Percentiles rank a stretch among this genome's conserved stretches.
These are phyloP conservation scores for Lachancea sp. DNA, from an alignment of 805 yeast species.

Conservation along the genomic window DNA sequence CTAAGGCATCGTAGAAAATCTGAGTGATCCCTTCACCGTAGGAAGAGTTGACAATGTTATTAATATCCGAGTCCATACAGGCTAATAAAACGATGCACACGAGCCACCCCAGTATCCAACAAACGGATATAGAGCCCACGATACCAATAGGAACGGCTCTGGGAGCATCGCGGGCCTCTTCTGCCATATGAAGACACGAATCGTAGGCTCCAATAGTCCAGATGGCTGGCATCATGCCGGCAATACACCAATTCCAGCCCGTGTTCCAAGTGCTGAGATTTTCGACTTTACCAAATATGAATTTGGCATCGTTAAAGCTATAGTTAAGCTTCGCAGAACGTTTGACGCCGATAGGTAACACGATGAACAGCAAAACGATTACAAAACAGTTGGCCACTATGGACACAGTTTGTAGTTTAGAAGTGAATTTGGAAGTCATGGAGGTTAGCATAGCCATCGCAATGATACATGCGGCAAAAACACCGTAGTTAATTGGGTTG, in stretches of 20 bases:
- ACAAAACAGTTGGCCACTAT: conserved; percentile 45
- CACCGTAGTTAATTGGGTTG: conserved; percentile 49
- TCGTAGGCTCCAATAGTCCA: conserved; percentile 78
- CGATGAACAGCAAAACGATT: conserved; percentile 47
- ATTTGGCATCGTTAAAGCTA: conserved; percentile 44
- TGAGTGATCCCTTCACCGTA: conserved; percentile 64
- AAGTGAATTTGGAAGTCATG: conserved; percentile 45
- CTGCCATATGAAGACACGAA: conserved; percentile 66
- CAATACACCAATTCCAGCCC: conserved; percentile 51
- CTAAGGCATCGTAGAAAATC: conserved; percentile 54
- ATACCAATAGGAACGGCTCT: conserved; percentile 62
- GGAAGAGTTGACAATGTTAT: conserved; percentile 36
- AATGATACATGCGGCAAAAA: conserved; percentile 51
- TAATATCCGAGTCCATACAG: conserved; percentile 43
- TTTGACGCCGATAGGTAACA: conserved; percentile 47
- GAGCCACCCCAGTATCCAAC: conserved; percentile 53
- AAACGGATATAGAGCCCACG: conserved; percentile 47
- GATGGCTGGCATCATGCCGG: conserved; percentile 55
- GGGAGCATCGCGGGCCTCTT: conserved; percentile 60
- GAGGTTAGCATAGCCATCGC: conserved; percentile 46
- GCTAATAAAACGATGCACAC: conserved; percentile 50
- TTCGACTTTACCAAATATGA: conserved; percentile 47
- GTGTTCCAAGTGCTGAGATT: conserved; percentile 49
- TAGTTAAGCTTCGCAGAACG: conserved; percentile 29
- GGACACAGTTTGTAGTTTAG: conserved; percentile 51